phyloP scores from a whole-genome alignment of 2,329 filamentous ascomycete species.

The Neospermospora avenae region DNA sequence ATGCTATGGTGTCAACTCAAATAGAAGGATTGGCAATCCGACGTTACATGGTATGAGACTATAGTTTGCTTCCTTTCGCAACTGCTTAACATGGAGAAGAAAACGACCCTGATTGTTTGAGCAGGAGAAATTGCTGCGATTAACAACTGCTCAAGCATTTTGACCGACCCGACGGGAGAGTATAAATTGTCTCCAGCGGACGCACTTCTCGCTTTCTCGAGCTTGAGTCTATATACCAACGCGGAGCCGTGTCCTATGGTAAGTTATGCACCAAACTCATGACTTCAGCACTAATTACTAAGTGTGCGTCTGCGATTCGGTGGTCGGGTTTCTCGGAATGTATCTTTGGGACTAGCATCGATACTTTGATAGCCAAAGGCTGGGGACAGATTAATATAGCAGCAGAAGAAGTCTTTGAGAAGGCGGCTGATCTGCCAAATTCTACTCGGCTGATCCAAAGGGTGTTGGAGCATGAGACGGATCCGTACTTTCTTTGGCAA shows the following conservation, averaged over 20 bases:
- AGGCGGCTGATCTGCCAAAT: conserved; percentile 38
- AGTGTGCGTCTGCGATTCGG: conserved; percentile 53
- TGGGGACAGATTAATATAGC: conserved; percentile 50
- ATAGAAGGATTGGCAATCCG: conserved; percentile 45
- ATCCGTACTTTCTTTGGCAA: conserved; percentile 53
- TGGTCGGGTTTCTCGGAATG: conserved; percentile 55
- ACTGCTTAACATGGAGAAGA: not conserved
- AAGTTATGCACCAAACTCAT: not conserved
- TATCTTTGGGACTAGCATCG: conserved; percentile 51
- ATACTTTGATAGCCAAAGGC: conserved; percentile 43
- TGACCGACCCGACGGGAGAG: conserved; percentile 44
- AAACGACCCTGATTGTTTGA: not conserved
- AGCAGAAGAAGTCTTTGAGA: conserved; percentile 45
- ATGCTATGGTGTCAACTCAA: conserved; percentile 49
- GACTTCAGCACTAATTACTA: not conserved
- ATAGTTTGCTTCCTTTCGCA: accelerated
- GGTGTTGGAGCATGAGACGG: conserved; percentile 51
- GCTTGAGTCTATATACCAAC: conserved; percentile 54
- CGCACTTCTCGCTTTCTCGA: conserved; percentile 43
- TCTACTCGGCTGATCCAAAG: conserved; percentile 41
- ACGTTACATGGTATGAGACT: conserved; percentile 46
- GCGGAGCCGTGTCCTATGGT: conserved; percentile 54
- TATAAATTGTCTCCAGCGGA: conserved; percentile 43
- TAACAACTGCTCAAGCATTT: conserved; percentile 48
- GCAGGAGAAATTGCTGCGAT: conserved; percentile 53